These are phyloP conservation scores for Cornus suecica DNA, from an alignment of 148 eudicot species.

Conservation along the genomic window DNA sequence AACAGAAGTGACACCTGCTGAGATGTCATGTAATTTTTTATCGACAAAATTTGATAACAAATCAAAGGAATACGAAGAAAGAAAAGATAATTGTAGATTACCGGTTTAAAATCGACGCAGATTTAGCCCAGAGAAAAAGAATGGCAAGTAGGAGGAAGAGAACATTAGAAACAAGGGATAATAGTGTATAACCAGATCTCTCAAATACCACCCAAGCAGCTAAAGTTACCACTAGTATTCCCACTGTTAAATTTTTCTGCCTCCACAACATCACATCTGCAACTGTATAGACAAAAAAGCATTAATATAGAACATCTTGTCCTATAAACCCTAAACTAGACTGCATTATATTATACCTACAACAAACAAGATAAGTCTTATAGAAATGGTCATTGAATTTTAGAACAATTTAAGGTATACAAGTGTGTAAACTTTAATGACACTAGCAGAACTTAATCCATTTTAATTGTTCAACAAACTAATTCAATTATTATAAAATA, in stretches of 20 bases:
- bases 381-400: neutral
- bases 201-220: constrained; percentile 78
- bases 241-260: constrained; percentile 39
- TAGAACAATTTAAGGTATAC: neutral
- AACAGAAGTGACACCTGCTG: neutral
- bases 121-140: constrained; percentile 86
- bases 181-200: constrained; percentile 69
- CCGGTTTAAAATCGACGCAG: constrained; percentile 85
- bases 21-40: neutral
- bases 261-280: constrained; percentile 95
- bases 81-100: constrained; percentile 13
- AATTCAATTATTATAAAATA: neutral
- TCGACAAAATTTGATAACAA: neutral
- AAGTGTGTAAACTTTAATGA: neutral
- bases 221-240: constrained; percentile 36
- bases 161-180: constrained; percentile 67
- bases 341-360: neutral
- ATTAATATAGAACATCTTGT: neutral
- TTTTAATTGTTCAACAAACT: neutral
- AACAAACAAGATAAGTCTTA: neutral
- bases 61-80: neutral
- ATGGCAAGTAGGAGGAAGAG: constrained; percentile 69
- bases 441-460: neutral
- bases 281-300: constrained; percentile 40
- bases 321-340: neutral